phyloP scores from a whole-genome alignment of 805 yeast species.

The Lipomyces starkeyi region DNA sequence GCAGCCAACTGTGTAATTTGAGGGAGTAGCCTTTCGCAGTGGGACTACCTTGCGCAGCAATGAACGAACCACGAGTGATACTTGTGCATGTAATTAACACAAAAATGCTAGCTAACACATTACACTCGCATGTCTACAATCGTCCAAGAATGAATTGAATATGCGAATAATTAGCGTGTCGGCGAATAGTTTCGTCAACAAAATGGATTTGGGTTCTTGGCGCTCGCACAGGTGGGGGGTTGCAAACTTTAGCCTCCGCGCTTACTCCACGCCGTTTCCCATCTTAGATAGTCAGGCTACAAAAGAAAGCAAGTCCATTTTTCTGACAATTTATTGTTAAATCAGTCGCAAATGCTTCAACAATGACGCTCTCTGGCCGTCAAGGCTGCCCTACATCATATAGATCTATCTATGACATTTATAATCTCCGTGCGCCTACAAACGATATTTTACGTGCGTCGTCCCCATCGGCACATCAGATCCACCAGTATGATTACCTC shows the following conservation, averaged over 20 bases:
- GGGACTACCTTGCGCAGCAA: background rate
- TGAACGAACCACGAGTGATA: background rate
- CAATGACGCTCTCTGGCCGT: background rate
- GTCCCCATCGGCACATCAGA: too few species aligned
- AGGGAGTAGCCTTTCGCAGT: too few species aligned
- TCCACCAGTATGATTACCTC: too few species aligned
- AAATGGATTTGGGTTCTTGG: background rate
- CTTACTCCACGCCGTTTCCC: background rate
- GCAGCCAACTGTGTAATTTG: too few species aligned
- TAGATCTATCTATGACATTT: background rate
- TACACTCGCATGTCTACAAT: background rate
- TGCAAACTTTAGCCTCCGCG: background rate
- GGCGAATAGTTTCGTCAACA: too few species aligned
- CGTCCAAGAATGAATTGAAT: background rate
- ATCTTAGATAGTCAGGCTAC: too few species aligned
- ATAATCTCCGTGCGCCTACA: background rate
- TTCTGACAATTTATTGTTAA: background rate
- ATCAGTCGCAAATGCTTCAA: background rate
- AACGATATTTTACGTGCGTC: too few species aligned
- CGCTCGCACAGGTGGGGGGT: background rate
- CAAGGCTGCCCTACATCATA: background rate
- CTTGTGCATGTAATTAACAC: background rate
- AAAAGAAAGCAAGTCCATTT: background rate
- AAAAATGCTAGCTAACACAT: background rate
- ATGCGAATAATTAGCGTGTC: too few species aligned